These are phyloP conservation scores for Colletotrichum spinosum DNA, from an alignment of 2,329 filamentous ascomycete species.

Conservation along the genomic window DNA sequence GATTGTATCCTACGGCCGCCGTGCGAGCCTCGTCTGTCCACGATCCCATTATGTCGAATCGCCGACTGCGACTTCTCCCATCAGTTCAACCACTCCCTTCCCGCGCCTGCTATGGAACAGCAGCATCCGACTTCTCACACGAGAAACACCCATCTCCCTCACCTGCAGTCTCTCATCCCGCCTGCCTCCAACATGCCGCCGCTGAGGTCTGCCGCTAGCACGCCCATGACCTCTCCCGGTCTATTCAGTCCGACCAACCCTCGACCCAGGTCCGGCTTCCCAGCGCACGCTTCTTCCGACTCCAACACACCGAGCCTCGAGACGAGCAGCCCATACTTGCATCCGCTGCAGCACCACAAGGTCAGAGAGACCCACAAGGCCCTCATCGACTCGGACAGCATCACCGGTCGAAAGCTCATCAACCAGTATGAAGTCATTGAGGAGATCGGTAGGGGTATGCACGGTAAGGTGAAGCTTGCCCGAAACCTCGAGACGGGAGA, in stretches of 20 bases:
- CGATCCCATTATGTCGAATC: constrained; percentile 38
- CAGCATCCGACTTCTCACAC: constrained; percentile 22
- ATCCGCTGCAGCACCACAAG: constrained; percentile 77
- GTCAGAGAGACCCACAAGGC: constrained; percentile 92
- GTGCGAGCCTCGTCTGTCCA: constrained; percentile 34
- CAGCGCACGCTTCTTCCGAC: constrained; percentile 62
- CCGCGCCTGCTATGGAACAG: constrained; percentile 27
- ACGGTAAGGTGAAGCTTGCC: constrained; percentile 97
- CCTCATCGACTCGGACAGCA: constrained; percentile 87
- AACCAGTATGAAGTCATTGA: constrained; percentile 98
- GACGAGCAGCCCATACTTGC: constrained; percentile 71
- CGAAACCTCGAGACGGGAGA: constrained; percentile 80
- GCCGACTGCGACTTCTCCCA: constrained; percentile 31
- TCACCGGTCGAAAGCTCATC: constrained; percentile 94
- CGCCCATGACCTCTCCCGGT: constrained; percentile 70
- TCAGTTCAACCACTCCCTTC: constrained; percentile 20
- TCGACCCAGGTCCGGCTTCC: constrained; percentile 53
- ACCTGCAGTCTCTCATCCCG: constrained; percentile 34
- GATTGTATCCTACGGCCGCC: constrained; percentile 31
- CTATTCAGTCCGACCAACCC: constrained; percentile 66
- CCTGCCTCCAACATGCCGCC: constrained; percentile 54
- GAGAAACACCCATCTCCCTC: constrained; percentile 31
- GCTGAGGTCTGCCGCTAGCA: constrained; percentile 64
- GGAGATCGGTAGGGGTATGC: constrained; percentile 94
- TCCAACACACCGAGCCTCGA: constrained; percentile 62